phyloP scores from a whole-genome alignment of 306 rosid genomes.

The Dalbergia cultrata region DNA sequence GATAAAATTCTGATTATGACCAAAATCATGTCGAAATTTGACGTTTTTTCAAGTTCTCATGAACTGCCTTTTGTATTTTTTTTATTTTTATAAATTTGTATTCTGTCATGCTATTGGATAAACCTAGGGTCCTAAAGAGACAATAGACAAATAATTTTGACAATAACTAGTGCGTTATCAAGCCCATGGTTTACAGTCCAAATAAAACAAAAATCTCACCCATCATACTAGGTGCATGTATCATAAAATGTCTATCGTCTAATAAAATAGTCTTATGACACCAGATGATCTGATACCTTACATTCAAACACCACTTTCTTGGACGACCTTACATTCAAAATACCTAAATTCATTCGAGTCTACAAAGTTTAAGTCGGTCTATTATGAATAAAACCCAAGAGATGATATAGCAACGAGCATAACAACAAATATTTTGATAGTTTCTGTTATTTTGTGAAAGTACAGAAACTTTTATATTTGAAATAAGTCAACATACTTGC shows the following conservation, averaged over 20 bases:
- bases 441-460: too few relatives aligned
- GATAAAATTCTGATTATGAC: not conserved
- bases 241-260: not conserved
- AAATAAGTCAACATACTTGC: not conserved
- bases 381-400: too few relatives aligned
- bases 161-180: not conserved
- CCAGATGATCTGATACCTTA: too few relatives aligned
- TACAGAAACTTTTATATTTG: too few relatives aligned
- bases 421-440: too few relatives aligned
- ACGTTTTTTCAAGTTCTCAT: not conserved
- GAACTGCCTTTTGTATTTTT: not conserved
- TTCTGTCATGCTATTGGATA: too few relatives aligned
- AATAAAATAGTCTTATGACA: not conserved
- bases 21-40: too few relatives aligned
- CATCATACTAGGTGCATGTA: not conserved
- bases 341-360: not conserved
- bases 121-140: not conserved
- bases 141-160: not conserved
- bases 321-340: too few relatives aligned
- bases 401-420: too few relatives aligned
- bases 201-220: not conserved
- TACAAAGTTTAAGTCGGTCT: not conserved
- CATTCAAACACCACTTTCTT: too few relatives aligned
- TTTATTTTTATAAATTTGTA: too few relatives aligned
- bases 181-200: not conserved